Percentiles rank a stretch among this genome's conserved stretches.
These are phyloP conservation scores for Quercus rubra DNA, from an alignment of 306 rosid species.

Conservation along the genomic window DNA sequence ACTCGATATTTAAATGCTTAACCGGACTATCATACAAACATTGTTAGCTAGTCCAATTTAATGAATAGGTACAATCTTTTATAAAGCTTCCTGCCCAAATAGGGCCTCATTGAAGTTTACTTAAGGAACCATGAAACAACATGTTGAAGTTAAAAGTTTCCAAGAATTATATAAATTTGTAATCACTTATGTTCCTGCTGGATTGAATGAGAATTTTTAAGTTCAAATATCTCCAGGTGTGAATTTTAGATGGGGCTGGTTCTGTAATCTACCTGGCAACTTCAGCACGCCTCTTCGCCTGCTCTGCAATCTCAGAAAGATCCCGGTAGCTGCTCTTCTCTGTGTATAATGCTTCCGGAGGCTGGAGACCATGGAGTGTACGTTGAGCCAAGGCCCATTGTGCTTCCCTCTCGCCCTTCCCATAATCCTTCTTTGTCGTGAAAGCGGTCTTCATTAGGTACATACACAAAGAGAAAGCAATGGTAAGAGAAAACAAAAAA, in stretches of 20 bases:
- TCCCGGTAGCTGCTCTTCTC: slow-evolving; percentile 31
- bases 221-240: background rate
- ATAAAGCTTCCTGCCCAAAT: background rate
- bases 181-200: background rate
- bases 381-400: slow-evolving; percentile 82
- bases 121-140: background rate
- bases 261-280: slow-evolving; percentile 55
- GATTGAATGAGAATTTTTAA: background rate
- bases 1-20: background rate
- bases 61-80: background rate
- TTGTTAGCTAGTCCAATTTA: background rate
- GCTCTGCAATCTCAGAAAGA: slow-evolving; percentile 67
- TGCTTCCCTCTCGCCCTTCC: slow-evolving; percentile 78
- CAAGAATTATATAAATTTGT: background rate
- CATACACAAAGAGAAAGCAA: slow-evolving; percentile 1
- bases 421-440: slow-evolving; percentile 73
- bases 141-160: background rate
- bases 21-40: background rate
- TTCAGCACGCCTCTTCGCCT: slow-evolving; percentile 81
- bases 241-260: background rate
- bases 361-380: slow-evolving; percentile 60
- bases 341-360: slow-evolving; percentile 23
- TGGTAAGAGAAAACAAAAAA: background rate
- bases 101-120: background rate
- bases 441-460: slow-evolving; percentile 55